Conservation (phyloP, 768 basidiomycete species). For the Calocera viscosa region DNA sequence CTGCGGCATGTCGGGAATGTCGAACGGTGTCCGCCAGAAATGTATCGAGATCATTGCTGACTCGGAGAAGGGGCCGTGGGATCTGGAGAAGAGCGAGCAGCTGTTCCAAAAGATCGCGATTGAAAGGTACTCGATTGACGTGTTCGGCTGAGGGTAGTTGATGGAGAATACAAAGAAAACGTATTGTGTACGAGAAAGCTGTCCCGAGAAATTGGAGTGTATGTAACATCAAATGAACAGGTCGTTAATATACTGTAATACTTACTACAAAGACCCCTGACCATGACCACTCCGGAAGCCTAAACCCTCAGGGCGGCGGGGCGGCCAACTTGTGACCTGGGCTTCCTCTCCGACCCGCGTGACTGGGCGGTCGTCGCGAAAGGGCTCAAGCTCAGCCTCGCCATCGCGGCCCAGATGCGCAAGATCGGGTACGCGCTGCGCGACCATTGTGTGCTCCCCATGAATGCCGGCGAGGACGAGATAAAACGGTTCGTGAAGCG, state of each 20-base stretch:
- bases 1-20: constrained; percentile 33
- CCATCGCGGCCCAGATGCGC: constrained; percentile 21
- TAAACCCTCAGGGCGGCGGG: no score
- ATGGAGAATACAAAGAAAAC: no score
- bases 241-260: not conserved
- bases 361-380: not conserved
- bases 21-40: constrained; percentile 31
- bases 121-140: constrained; percentile 36
- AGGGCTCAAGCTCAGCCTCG: constrained; percentile 11
- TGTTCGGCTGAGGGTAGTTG: constrained; percentile 37
- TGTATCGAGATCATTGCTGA: constrained; percentile 31
- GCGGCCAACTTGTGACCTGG: constrained; percentile 26
- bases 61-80: constrained; percentile 14
- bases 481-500: constrained; percentile 26
- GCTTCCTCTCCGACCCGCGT: constrained; percentile 11
- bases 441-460: constrained; percentile 22
- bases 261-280: not conserved
- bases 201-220: not conserved
- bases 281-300: no score
- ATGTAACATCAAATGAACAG: not conserved
- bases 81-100: constrained; percentile 24
- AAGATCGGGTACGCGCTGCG: constrained; percentile 22
- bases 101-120: constrained; percentile 29
- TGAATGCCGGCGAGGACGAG: constrained; percentile 23
- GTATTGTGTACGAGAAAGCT: no score